phyloP scores from a whole-genome alignment of 2,329 filamentous ascomycete species.

The Alternaria gaisen region DNA sequence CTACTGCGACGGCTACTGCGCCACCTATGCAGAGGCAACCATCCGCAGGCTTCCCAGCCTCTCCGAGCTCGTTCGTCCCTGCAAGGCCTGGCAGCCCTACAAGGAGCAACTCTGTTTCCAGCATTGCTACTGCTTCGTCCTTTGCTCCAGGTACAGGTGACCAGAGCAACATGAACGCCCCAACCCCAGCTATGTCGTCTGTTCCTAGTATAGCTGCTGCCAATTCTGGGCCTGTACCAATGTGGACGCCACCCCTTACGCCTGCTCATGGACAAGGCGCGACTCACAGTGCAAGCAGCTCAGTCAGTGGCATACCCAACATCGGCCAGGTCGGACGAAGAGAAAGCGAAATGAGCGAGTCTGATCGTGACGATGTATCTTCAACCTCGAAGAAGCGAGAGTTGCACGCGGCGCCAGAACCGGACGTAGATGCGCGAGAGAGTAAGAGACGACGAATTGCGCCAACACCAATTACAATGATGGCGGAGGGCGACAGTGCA shows the following conservation, averaged over 20 bases:
- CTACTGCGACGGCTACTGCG: slow-evolving; percentile 58
- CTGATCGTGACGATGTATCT: slow-evolving; percentile 45
- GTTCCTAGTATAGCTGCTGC: slow-evolving; percentile 80
- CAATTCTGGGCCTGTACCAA: slow-evolving; percentile 71
- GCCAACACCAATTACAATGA: slow-evolving; percentile 53
- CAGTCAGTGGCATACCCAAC: slow-evolving; percentile 61
- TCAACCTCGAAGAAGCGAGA: slow-evolving; percentile 49
- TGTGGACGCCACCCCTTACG: slow-evolving; percentile 91
- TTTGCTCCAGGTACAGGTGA: slow-evolving; percentile 50
- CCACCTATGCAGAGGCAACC: slow-evolving; percentile 62
- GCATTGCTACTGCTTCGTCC: slow-evolving; percentile 72
- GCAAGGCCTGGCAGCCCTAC: slow-evolving; percentile 78
- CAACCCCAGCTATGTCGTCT: slow-evolving; percentile 78
- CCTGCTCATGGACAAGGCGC: slow-evolving; percentile 62
- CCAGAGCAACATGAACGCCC: slow-evolving; percentile 69
- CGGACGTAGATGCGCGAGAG: slow-evolving; percentile 42
- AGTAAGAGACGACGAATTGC: slow-evolving; percentile 58
- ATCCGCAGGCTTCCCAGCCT: slow-evolving; percentile 64
- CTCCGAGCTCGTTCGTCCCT: slow-evolving; percentile 64
- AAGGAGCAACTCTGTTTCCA: slow-evolving; percentile 85
- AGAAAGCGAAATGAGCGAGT: slow-evolving; percentile 49
- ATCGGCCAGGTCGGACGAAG: slow-evolving; percentile 28
- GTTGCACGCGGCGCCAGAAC: slow-evolving; percentile 48
- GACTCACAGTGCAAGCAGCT: slow-evolving; percentile 63
- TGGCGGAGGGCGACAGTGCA: slow-evolving; percentile 34